phyloP scores from a whole-genome alignment of 345 rosid species.

The Acer campestre region DNA sequence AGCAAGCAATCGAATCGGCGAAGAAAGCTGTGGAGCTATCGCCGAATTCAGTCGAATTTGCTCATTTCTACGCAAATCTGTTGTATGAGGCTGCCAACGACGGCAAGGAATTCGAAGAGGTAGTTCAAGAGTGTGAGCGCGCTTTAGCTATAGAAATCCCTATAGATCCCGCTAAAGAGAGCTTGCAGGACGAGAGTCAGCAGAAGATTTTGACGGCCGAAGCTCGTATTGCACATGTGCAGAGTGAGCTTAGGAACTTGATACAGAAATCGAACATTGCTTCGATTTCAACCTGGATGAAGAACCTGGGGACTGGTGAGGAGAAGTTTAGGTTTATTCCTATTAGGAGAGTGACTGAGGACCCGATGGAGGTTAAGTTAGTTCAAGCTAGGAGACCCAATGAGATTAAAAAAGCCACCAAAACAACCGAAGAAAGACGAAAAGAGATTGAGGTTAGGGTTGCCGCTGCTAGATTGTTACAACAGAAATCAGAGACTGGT shows the following conservation, averaged over 20 bases:
- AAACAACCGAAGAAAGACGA: slow-evolving; percentile 88
- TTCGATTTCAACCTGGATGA: slow-evolving; percentile 85
- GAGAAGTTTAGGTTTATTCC: slow-evolving; percentile 80
- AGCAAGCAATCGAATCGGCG: slow-evolving; percentile 75
- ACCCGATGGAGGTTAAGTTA: slow-evolving; percentile 83
- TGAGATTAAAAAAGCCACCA: slow-evolving; percentile 90
- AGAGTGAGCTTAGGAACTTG: slow-evolving; percentile 68
- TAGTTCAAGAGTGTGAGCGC: slow-evolving; percentile 77
- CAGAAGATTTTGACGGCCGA: slow-evolving; percentile 69
- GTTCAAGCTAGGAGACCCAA: slow-evolving; percentile 79
- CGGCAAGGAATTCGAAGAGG: slow-evolving; percentile 82
- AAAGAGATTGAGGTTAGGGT: slow-evolving; percentile 97
- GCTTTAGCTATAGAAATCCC: slow-evolving; percentile 77
- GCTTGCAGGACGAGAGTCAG: slow-evolving; percentile 83
- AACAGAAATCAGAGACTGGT: slow-evolving; percentile 71
- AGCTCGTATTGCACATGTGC: slow-evolving; percentile 78
- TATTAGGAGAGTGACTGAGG: slow-evolving; percentile 69
- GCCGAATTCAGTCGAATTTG: slow-evolving; percentile 77
- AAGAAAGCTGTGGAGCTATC: slow-evolving; percentile 71
- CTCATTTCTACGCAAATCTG: slow-evolving; percentile 84
- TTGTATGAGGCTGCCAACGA: slow-evolving; percentile 82
- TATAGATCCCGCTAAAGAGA: slow-evolving; percentile 87
- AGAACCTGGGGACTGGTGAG: slow-evolving; percentile 77
- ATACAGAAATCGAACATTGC: slow-evolving; percentile 74
- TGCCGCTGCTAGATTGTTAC: slow-evolving; percentile 83